Evolutionary conservation across 2,329 filamentous ascomycete species (phyloP).

Genomic region (Alternaria sp.): DNA sequence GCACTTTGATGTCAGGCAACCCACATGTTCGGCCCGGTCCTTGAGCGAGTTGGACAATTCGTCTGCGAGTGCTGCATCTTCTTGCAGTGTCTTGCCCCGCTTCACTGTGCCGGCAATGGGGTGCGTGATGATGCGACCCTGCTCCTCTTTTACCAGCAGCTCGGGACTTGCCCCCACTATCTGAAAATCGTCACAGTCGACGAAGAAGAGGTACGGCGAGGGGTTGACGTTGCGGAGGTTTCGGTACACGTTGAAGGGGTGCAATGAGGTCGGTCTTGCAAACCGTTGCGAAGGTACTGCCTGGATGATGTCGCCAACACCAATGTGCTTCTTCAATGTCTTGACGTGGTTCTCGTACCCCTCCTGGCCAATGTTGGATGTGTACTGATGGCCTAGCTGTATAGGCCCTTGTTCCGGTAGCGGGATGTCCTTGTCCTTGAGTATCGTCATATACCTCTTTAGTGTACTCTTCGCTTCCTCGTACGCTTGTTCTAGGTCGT

Average conservation of each 20-base stretch:
- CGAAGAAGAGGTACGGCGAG: constrained; percentile 95
- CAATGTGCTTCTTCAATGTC: constrained; percentile 86
- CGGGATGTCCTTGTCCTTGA: constrained; percentile 76
- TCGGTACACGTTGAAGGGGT: constrained; percentile 98
- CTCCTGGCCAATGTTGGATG: constrained; percentile 85
- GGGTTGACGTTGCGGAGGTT: constrained; percentile 97
- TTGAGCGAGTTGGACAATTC: constrained; percentile 83
- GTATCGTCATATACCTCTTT: constrained; percentile 69
- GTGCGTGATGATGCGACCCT: constrained; percentile 88
- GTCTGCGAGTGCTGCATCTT: constrained; percentile 79
- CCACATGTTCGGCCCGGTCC: constrained; percentile 63
- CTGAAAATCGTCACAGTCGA: constrained; percentile 90
- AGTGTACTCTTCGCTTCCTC: constrained; percentile 69
- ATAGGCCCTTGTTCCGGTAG: constrained; percentile 79
- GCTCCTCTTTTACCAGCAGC: constrained; percentile 88
- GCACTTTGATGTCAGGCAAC: constrained; percentile 12
- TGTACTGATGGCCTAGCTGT: constrained; percentile 75
- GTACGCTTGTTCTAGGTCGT: constrained; percentile 72
- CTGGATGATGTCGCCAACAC: constrained; percentile 93
- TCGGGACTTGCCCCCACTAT: constrained; percentile 95
- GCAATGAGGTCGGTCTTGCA: constrained; percentile 83
- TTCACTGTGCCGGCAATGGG: constrained; percentile 96
- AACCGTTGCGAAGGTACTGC: constrained; percentile 95
- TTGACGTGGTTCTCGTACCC: constrained; percentile 94
- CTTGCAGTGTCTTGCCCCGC: constrained; percentile 78